Evolutionary conservation across 768 basidiomycete genomes (phyloP).

Genomic region (Pholiota molesta): DNA sequence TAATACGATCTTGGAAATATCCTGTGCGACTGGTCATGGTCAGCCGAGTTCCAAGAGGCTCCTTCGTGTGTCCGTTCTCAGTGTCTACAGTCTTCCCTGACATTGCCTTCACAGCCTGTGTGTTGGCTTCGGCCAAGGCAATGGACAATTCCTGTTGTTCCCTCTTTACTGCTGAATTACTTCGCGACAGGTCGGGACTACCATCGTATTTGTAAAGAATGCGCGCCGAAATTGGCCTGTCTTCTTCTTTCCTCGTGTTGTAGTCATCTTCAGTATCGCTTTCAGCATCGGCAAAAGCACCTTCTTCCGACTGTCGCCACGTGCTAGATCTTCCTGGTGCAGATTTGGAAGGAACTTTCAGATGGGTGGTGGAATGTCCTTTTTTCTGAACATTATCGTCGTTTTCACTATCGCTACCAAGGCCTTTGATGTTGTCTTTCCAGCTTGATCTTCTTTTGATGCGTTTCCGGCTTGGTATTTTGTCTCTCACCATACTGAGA

Average conservation of each 20-base stretch:
- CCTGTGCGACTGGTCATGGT: slow-evolving; percentile 96
- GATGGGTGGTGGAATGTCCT: slow-evolving; percentile 27
- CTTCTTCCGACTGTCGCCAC: slow-evolving; percentile 44
- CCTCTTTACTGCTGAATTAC: slow-evolving; percentile 45
- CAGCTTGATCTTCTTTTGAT: slow-evolving; percentile 60
- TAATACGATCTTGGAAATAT: slow-evolving; percentile 91
- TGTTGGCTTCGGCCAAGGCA: slow-evolving; percentile 54
- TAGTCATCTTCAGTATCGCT: slow-evolving; percentile 56
- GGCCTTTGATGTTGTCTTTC: slow-evolving; percentile 58
- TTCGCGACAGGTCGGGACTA: slow-evolving; percentile 29
- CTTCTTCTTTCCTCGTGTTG: slow-evolving; percentile 59
- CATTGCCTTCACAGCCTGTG: slow-evolving; percentile 41
- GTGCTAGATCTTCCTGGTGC: slow-evolving; percentile 19
- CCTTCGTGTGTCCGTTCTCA: slow-evolving; percentile 39
- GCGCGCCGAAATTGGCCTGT: slow-evolving; percentile 75
- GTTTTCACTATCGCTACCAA: slow-evolving; percentile 45
- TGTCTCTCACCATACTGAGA: slow-evolving; percentile 87
- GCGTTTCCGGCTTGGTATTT: slow-evolving; percentile 45
- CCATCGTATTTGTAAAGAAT: slow-evolving; percentile 59
- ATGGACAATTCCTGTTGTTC: slow-evolving; percentile 55
- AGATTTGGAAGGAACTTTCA: slow-evolving; percentile 30
- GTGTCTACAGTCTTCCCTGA: slow-evolving; percentile 30
- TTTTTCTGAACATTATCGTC: slow-evolving; percentile 21
- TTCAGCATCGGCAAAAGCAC: slow-evolving; percentile 56
- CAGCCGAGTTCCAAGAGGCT: slow-evolving; percentile 81